Conservation (phyloP, 2,329 filamentous ascomycete genomes). For the Pseudocercospora fuligena region DNA sequence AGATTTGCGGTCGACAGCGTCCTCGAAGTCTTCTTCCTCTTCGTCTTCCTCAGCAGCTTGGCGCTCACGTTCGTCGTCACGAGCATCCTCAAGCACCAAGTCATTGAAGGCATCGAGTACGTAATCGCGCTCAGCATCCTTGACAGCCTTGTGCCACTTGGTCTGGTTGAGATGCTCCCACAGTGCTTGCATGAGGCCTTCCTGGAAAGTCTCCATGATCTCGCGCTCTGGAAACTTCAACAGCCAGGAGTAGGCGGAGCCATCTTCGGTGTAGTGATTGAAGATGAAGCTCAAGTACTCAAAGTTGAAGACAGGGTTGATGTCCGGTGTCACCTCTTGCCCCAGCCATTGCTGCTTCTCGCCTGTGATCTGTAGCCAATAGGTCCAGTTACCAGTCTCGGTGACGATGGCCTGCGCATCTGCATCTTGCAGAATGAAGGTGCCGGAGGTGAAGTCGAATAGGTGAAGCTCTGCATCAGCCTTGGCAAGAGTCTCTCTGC, state of each 20-base stretch:
- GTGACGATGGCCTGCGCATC: conserved; percentile 78
- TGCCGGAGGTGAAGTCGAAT: conserved; percentile 85
- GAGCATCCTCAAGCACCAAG: conserved; percentile 83
- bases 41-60: conserved; percentile 59
- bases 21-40: conserved; percentile 63
- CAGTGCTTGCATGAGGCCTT: conserved; percentile 90
- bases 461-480: conserved; percentile 87
- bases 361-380: conserved; percentile 87
- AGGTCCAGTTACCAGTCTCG: conserved; percentile 89
- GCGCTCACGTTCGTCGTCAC: conserved; percentile 60
- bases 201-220: conserved; percentile 83
- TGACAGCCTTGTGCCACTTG: conserved; percentile 85
- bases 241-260: conserved; percentile 93
- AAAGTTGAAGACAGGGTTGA: conserved; percentile 98
- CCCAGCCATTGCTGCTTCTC: conserved; percentile 82
- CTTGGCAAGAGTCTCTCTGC: conserved; percentile 72
- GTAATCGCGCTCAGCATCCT: conserved; percentile 91
- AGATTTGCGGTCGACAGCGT: conserved; percentile 67
- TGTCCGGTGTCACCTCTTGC: conserved; percentile 82
- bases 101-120: conserved; percentile 95
- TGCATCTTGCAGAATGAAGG: conserved; percentile 80
- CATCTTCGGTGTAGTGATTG: conserved; percentile 90
- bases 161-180: conserved; percentile 96
- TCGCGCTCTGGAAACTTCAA: conserved; percentile 85
- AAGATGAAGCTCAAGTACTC: conserved; percentile 99